Evolutionary conservation across 495 filamentous ascomycete genomes (phyloP), one percentile per base, ranked within the genome.

Genomic region (Lineolata rhizophorae): DNA sequence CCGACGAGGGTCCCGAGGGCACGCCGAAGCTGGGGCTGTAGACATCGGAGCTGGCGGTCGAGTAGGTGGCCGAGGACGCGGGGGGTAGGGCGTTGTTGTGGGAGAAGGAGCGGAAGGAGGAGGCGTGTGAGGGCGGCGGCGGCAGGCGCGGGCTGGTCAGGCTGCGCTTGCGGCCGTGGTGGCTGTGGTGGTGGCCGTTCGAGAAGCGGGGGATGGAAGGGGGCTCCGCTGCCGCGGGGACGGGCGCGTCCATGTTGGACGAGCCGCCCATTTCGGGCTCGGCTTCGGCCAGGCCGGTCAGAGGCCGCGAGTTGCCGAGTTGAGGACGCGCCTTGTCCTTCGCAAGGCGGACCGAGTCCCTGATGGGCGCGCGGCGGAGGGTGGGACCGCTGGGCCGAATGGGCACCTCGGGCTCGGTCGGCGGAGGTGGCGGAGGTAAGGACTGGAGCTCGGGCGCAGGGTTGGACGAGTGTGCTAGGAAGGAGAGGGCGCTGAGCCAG

Each of bases 401-500:
- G 34, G 3, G 30, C 20, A 4, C 28, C 12, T 1, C 38, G 36
- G 16, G 24, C 35, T 10, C 29, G 27, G n/a, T 30, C 29, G 18
- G 35, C 8, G 18, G 8, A 20, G 30, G 30, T 15, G 30, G 39
- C 24, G 45, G 45, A 18, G 44, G 44, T 17, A 45, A 26, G 26
- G 41, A 21, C 3, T 32, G 36, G 3, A 45, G 19, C 4, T 41
- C 40, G 3, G 43, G 40, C 13, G 44, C 30, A 5, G 36, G 35
- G 1, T 76, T 67, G 20, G 73, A 71, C 3, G 83, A 84, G 47
- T 92, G 81, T 18, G 81, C 81, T 24, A 97, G 58, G 62, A 94
- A 97, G 1, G 84, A 92, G 10, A 97, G 60, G 2, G 87, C 80
- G 20, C 76, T 91, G 11, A 97, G 57, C 87, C 87, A 97, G 35